Conservation (phyloP, 2,329 filamentous ascomycete genomes). For the Monilinia fructigena region DNA sequence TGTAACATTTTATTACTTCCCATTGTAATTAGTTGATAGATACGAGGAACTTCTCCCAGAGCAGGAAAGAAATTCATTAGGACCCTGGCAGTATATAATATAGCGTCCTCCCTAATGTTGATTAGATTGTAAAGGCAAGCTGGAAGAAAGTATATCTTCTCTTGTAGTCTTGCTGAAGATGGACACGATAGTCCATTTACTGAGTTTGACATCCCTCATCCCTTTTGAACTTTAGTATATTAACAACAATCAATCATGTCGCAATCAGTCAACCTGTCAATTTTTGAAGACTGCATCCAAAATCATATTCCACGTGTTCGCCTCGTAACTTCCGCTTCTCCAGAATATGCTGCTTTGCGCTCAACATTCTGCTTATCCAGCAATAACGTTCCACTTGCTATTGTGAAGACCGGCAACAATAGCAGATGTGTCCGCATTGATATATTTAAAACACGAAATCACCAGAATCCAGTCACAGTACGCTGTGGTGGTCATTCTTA, state of each 20-base stretch:
- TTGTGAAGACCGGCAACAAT: constrained; percentile 28
- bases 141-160: neutral
- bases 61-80: neutral
- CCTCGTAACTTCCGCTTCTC: constrained; percentile 24
- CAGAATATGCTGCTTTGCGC: constrained; percentile 23
- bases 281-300: neutral
- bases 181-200: neutral
- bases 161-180: neutral
- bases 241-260: neutral
- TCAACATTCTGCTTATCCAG: constrained; percentile 25
- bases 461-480: no score
- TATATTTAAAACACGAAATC: no score
- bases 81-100: neutral
- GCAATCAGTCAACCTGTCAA: neutral
- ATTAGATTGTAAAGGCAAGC: no score
- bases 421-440: constrained; percentile 25
- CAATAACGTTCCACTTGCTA: constrained; percentile 26
- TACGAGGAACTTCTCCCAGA: neutral
- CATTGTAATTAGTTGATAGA: neutral
- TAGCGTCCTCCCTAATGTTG: neutral
- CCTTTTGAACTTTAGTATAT: neutral
- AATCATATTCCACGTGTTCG: constrained; percentile 9
- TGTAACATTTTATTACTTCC: no score
- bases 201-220: neutral
- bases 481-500: no score